Evolutionary conservation across 495 filamentous ascomycete species (phyloP).

Genomic region (Thozetella sp.): DNA sequence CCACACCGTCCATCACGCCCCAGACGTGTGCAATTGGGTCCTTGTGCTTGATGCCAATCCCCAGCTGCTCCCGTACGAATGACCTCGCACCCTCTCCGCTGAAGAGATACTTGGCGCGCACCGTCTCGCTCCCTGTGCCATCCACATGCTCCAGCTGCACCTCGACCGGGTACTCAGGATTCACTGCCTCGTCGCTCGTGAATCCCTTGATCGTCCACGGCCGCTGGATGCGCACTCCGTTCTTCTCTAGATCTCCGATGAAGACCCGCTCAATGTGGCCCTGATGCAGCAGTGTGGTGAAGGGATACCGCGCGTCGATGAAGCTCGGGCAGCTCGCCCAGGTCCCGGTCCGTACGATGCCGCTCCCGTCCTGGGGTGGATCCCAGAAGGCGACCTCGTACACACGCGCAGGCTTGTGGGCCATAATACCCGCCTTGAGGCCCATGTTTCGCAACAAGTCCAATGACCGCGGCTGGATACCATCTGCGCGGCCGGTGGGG

Average conservation of each 20-base stretch:
- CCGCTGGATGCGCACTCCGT: slow-evolving; percentile 57
- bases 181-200: slow-evolving; percentile 55
- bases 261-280: slow-evolving; percentile 75
- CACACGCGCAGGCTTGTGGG: slow-evolving; percentile 67
- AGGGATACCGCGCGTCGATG: slow-evolving; percentile 76
- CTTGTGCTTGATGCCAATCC: slow-evolving; percentile 64
- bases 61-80: slow-evolving; percentile 60
- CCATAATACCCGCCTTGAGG: slow-evolving; percentile 75
- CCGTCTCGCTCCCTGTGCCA: slow-evolving; percentile 59
- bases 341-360: slow-evolving; percentile 68
- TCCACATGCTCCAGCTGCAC: slow-evolving; percentile 77
- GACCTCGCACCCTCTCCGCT: slow-evolving; percentile 62
- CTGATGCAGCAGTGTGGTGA: slow-evolving; percentile 76
- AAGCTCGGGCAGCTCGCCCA: slow-evolving; percentile 73
- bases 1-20: slow-evolving; percentile 78
- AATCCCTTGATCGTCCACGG: slow-evolving; percentile 64
- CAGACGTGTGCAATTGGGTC: slow-evolving; percentile 70
- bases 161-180: slow-evolving; percentile 64
- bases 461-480: slow-evolving; percentile 78
- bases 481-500: slow-evolving; percentile 74
- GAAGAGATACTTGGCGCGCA: slow-evolving; percentile 61
- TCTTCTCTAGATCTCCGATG: slow-evolving; percentile 64
- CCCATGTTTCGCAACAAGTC: slow-evolving; percentile 77
- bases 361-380: slow-evolving; percentile 55
- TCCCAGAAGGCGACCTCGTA: slow-evolving; percentile 84